Base-by-base conservation (phyloP, 257 asterid genomes). In the Ligustrum vulgare region DNA sequence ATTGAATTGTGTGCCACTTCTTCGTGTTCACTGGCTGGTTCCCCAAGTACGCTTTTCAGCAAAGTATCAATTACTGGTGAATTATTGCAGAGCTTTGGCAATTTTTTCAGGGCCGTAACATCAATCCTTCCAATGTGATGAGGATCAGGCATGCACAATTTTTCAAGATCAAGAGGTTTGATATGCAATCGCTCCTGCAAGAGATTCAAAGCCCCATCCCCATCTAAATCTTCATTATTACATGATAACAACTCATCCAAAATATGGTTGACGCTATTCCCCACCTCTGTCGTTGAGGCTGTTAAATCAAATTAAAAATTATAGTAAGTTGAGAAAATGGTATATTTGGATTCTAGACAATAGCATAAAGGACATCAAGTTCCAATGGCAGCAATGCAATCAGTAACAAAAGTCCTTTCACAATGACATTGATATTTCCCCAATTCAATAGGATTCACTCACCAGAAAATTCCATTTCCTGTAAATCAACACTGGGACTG, bases 111-210 rank as follows among this genome's bases (percentile, higher is more conserved):
- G 72, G 78, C 75, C 54, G 77, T 81, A 78, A 76, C 77, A 80
- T 78, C 80, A 77, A 83, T 72, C 83, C 85, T 85, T 77, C 85
- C 82, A 87, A 75, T 18, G 65, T 77, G 84, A 70, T 73, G 84
- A 45, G 77, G 80, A 41, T 83, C 88, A 72, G 90, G 84, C 58
- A 82, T 75, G 71, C 56, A 43, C 45, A 86, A 86, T 66, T 77
- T 85, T 60, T 81, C 86, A 58, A 49, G 68, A 77, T 89, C 93
- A 81, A 89, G 84, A 81, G 97, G 89, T 65, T 84, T 87, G 83
- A 92, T 82, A 47, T 89, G 83, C 80, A 95, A 81, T 45, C 77
- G 82, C 75, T 93, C 93, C 81, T 91, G 98, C 87, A 95, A 80
- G 51, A 83, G 63, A 81, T 87, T 81, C 70, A 86, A 72, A 64